Base-by-base conservation (phyloP, 2,329 filamentous ascomycete genomes). In the Monosporascus sp. region DNA sequence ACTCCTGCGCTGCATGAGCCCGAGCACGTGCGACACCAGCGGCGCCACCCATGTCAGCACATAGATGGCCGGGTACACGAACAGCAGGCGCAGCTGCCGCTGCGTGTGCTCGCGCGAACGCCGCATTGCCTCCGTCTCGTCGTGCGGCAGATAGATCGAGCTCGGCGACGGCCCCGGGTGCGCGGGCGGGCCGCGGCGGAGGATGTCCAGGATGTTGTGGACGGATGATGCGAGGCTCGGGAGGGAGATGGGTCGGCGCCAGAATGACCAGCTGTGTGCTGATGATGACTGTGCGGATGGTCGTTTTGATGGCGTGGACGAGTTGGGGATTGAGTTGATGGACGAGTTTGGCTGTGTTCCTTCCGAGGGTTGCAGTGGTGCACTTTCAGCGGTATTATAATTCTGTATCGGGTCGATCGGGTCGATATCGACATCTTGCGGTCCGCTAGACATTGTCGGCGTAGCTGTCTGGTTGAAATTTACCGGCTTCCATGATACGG, bases 41-140 rank as follows among this genome's bases (percentile, higher is more conserved):
- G 89, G 88, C 7, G 88, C 71, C 3, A 87, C 70, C 89, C 89
- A 93, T 59, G 89, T 81, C 5, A 82, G 68, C 20, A 88, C 76
- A 68, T 93, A 92, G 4, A 88, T 79, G 19, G 86, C 66, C 0
- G 89, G 89, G 66, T 93, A 93, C 48, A 91, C 82, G 69, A 92
- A 90, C 19, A 91, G 76, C 31, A 87, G 79, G 35, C 86, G 81
- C 2, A 91, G 76, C 63, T 91, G 87, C 9, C 85, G 80, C 45
- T 81, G 78, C 54, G 89, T 85, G 54, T 79, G 80, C 17, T 78
- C 72, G 14, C 83, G 78, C 8, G 78, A 65, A 19, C 60, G 61
- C 2, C 56, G 67, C 60, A 73, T 66, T 48, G 68, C 62, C 2
- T 65, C 64, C 0, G 63, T 66, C 7, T 68, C 58, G 19, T 65